Base-by-base conservation (phyloP, 345 rosid genomes). In the Citrus glauca region DNA sequence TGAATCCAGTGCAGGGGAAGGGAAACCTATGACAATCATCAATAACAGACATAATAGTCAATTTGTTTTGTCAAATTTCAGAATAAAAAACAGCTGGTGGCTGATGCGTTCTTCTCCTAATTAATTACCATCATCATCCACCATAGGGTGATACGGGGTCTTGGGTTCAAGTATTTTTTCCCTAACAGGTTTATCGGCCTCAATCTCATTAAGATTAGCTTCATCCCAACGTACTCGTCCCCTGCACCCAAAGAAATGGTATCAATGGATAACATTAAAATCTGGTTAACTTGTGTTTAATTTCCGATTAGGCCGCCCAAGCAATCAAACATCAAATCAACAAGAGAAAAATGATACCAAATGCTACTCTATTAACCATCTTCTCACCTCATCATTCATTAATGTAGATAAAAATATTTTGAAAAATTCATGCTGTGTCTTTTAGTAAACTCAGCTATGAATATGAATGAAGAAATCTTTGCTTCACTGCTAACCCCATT, bases 141-240 rank as follows among this genome's bases (percentile, higher is more conserved):
- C 38, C 7, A 73, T 24, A n/a, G 76, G 66, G 53, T 37, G 55
- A 37, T 73, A 73, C 1, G 76, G 76, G 7, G 76, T 73, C 66
- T 59, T 73, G 1, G 76, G 76, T 38, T 73, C 76, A 35, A 3
- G n/a, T n/a, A 73, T 59, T 22, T 73, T 73, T 25, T 37, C 0
- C 76, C 76, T 73, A 1, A 37, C 33, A 24, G 76, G 76, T 73
- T 73, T 73, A 14, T 37, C 16, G 25, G 76, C 50, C 6, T 73
- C 45, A 59, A 73, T 73, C 60, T 73, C 76, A 9, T 24, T 19
- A 1, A 73, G 66, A 59, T 35, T 73, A 13, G 66, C 76, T 37
- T 73, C 76, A 25, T 73, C 53, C 66, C 76, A 73, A 1, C 37
- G 42, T 5, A 72, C 75, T n/a, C 55, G 30, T 9, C 24, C 55